phyloP scores from a whole-genome alignment of 2,329 filamentous ascomycete genomes.

The Diaporthe caulivora region DNA sequence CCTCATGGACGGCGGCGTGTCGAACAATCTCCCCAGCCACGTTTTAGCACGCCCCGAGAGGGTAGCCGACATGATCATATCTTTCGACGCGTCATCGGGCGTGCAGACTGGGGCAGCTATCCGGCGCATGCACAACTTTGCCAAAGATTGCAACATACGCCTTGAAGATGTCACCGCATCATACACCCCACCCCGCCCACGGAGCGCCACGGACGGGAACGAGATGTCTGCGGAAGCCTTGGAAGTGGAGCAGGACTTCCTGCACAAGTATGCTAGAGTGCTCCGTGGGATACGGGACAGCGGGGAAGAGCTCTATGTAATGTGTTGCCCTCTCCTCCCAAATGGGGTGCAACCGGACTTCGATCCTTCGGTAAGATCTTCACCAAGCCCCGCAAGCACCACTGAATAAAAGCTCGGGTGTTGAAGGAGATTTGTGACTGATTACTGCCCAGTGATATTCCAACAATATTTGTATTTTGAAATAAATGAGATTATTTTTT shows the following conservation, averaged over 20 bases:
- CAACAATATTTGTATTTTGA: no score
- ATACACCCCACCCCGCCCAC: not conserved
- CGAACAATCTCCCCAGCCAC: not conserved
- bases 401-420: not conserved
- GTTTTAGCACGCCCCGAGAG: not conserved
- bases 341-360: not conserved
- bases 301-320: not conserved
- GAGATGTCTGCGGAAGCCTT: not conserved
- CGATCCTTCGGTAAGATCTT: not conserved
- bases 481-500: no score
- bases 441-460: no score
- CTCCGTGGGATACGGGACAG: not conserved
- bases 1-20: not conserved
- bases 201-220: not conserved
- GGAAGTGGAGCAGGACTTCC: not conserved
- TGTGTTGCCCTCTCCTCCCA: not conserved
- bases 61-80: not conserved
- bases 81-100: not conserved
- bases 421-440: no score
- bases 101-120: not conserved
- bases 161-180: not conserved
- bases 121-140: not conserved
- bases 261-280: not conserved
- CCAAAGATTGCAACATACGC: not conserved
- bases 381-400: not conserved